phyloP scores from a whole-genome alignment of 1,284 basidiomycete species.

The Singerocomus rubriflavus region DNA sequence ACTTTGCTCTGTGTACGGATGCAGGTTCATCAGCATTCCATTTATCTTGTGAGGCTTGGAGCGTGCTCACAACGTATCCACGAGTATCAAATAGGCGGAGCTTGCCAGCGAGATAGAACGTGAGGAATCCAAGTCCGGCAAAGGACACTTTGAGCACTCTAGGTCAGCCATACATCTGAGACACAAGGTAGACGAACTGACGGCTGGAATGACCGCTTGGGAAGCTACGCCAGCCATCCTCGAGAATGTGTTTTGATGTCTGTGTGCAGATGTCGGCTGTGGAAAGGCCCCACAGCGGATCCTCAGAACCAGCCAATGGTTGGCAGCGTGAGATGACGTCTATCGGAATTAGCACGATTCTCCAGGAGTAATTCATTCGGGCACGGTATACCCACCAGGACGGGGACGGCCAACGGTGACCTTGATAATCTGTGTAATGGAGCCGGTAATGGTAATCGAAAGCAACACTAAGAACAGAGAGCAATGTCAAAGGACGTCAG shows the following conservation, averaged over 20 bases:
- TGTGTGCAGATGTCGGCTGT: slow-evolving; percentile 64
- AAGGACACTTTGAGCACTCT: slow-evolving; percentile 52
- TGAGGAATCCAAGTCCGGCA: slow-evolving; percentile 71
- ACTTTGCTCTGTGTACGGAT: slow-evolving; percentile 46
- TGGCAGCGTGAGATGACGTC: slow-evolving; percentile 67
- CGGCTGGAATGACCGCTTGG: slow-evolving; percentile 72
- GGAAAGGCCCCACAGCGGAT: slow-evolving; percentile 61
- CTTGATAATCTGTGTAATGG: slow-evolving; percentile 67
- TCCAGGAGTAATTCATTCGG: neutral
- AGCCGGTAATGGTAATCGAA: slow-evolving; percentile 54
- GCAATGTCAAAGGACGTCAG: neutral
- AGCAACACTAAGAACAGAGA: slow-evolving; percentile 42
- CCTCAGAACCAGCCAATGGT: slow-evolving; percentile 48
- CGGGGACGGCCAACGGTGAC: slow-evolving; percentile 67
- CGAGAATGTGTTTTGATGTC: slow-evolving; percentile 42
- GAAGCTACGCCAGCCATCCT: slow-evolving; percentile 75
- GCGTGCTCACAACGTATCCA: slow-evolving; percentile 51
- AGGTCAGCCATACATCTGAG: neutral
- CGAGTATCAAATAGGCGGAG: slow-evolving; percentile 66
- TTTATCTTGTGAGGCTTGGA: neutral
- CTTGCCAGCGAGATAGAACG: slow-evolving; percentile 75
- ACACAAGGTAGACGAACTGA: slow-evolving; percentile 30
- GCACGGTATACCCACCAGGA: slow-evolving; percentile 38
- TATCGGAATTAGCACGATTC: slow-evolving; percentile 5
- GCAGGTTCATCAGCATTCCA: neutral